Conservation (phyloP, 2,329 filamentous ascomycete species). For the Epichloe uncinata region DNA sequence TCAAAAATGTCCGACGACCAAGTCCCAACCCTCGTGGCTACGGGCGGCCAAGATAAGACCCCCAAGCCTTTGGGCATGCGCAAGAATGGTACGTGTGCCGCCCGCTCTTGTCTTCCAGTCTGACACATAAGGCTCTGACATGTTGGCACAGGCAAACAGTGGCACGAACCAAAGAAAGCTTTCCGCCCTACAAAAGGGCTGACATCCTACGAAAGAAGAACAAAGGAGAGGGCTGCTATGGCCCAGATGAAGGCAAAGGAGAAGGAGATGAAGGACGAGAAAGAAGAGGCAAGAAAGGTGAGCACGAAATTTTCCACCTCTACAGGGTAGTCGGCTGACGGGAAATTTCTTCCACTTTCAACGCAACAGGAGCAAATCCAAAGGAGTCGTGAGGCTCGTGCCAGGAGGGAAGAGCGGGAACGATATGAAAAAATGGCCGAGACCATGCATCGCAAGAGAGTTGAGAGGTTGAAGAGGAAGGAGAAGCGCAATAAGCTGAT, state of each 20-base stretch:
- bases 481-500: constrained; percentile 91
- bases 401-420: constrained; percentile 84
- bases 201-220: constrained; percentile 65
- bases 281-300: constrained; percentile 78
- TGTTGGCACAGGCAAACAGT: constrained; percentile 68
- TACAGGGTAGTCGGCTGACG: not conserved
- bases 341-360: constrained; percentile 5
- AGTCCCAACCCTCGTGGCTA: not conserved
- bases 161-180: constrained; percentile 70
- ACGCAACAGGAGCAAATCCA: constrained; percentile 54
- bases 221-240: constrained; percentile 54
- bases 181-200: constrained; percentile 74
- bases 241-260: constrained; percentile 82
- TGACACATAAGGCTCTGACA: constrained; percentile 5
- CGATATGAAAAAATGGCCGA: constrained; percentile 87
- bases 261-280: constrained; percentile 92
- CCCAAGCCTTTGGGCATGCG: constrained; percentile 51
- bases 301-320: constrained; percentile 11
- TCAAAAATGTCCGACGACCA: constrained; percentile 4
- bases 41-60: constrained; percentile 16
- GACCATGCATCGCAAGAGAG: constrained; percentile 94
- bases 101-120: not conserved
- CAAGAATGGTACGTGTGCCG: constrained; percentile 56
- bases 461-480: constrained; percentile 83
- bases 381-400: constrained; percentile 71